These are phyloP conservation scores for Cercospora janseana DNA, from an alignment of 2,329 filamentous ascomycete species.

Conservation along the genomic window DNA sequence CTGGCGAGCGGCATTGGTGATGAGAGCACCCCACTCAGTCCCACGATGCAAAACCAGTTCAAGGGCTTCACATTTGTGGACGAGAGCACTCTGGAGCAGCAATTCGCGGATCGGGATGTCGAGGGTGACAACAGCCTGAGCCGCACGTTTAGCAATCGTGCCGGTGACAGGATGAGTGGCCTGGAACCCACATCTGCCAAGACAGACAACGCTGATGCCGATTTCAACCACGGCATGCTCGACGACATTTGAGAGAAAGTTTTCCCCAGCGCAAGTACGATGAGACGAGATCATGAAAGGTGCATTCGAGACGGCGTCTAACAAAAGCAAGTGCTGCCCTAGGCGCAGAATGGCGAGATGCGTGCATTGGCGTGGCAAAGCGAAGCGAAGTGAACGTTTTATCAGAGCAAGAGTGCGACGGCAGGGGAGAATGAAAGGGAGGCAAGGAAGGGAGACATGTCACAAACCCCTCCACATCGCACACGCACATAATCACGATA, in stretches of 20 bases:
- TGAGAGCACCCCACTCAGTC: conserved; percentile 87
- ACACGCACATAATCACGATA: too few species aligned
- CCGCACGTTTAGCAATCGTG: conserved; percentile 40
- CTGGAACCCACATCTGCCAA: conserved; percentile 41
- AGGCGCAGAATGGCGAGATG: conserved; percentile 16
- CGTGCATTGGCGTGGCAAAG: conserved; percentile 15
- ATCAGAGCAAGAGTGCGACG: too few species aligned
- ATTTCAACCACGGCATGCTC: conserved; percentile 49
- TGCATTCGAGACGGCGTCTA: conserved; percentile 21
- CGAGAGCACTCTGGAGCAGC: conserved; percentile 87
- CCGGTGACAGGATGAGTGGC: conserved; percentile 53
- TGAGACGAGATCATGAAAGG: conserved; percentile 20
- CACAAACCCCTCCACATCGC: conserved; percentile 7
- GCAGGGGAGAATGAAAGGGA: too few species aligned
- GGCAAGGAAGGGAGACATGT: background rate
- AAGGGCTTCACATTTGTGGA: conserved; percentile 99
- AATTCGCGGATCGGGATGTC: conserved; percentile 56
- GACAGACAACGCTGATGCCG: conserved; percentile 45
- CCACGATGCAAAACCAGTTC: conserved; percentile 96
- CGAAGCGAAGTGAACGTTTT: conserved; percentile 2
- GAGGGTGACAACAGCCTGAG: conserved; percentile 38
- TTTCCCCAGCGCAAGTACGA: conserved; percentile 10
- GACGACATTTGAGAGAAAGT: conserved; percentile 40
- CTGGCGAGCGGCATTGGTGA: conserved; percentile 77
- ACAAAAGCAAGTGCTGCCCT: conserved; percentile 25